Evolutionary conservation across 2,329 filamentous ascomycete species (phyloP).

Genomic region (Aureobasidium sp.): DNA sequence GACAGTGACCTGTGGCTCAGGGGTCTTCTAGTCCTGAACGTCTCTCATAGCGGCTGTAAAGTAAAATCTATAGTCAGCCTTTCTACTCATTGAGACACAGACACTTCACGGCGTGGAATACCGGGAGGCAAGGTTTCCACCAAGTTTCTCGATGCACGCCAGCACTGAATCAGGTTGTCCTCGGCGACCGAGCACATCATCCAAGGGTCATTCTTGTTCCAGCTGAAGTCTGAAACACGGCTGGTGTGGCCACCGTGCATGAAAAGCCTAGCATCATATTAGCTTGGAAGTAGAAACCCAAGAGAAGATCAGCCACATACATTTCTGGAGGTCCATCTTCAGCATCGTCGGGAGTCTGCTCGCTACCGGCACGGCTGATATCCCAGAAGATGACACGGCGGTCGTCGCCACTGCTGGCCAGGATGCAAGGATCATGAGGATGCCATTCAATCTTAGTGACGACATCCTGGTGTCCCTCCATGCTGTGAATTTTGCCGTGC

Average conservation of each 20-base stretch:
- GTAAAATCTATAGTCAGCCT: not conserved
- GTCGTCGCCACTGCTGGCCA: constrained; percentile 89
- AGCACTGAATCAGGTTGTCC: constrained; percentile 93
- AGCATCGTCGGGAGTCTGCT: constrained; percentile 88
- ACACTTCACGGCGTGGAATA: constrained; percentile 26
- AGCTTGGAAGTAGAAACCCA: constrained; percentile 16
- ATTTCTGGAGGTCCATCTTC: constrained; percentile 93
- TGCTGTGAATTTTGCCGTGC: constrained; percentile 79
- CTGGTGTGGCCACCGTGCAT: constrained; percentile 99
- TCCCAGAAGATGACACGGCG: constrained; percentile 96
- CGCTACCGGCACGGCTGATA: constrained; percentile 79
- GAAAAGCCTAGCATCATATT: constrained; percentile 57
- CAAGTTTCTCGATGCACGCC: constrained; percentile 31
- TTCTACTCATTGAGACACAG: not conserved
- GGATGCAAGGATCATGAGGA: constrained; percentile 76
- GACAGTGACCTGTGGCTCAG: not conserved
- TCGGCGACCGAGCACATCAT: constrained; percentile 91
- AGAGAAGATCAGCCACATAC: constrained; percentile 43
- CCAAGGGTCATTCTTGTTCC: constrained; percentile 97
- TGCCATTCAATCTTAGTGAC: constrained; percentile 95
- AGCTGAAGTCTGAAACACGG: constrained; percentile 91
- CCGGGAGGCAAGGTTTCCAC: constrained; percentile 27
- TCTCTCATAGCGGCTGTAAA: constrained; percentile 6
- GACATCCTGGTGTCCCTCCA: constrained; percentile 80
- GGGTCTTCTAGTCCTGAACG: constrained; percentile 11